Percentiles rank a stretch among this genome's conserved stretches.
phyloP scores from a whole-genome alignment of 805 yeast species.

The Wickerhamomyces bovis region DNA sequence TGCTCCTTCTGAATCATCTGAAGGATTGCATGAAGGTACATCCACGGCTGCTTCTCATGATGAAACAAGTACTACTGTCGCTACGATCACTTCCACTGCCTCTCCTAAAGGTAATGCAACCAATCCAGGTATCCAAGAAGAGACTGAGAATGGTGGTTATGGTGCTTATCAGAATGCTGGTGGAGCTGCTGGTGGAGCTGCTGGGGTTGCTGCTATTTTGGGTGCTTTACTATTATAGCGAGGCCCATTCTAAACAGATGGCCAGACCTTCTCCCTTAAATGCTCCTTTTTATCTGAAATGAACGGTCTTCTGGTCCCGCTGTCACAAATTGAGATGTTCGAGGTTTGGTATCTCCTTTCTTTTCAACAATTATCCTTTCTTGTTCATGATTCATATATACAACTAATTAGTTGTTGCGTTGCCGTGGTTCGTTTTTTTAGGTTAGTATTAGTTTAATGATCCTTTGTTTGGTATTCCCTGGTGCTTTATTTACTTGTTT shows the following conservation, averaged over 20 bases:
- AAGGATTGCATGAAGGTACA: conserved; percentile 24
- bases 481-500: too few species aligned
- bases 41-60: conserved; percentile 24
- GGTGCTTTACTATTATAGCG: conserved; percentile 12
- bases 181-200: conserved; percentile 2
- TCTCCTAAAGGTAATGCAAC: conserved; percentile 5
- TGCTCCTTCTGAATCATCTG: conserved; percentile 24
- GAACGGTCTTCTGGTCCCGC: too few species aligned
- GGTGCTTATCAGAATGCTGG: neutral
- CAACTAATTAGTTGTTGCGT: too few species aligned
- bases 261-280: too few species aligned
- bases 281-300: too few species aligned
- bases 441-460: too few species aligned
- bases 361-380: too few species aligned
- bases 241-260: neutral
- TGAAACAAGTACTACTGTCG: conserved; percentile 22
- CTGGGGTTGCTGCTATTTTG: conserved; percentile 5
- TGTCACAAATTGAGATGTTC: neutral
- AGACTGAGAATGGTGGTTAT: conserved; percentile 7
- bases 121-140: conserved; percentile 33
- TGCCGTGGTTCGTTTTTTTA: too few species aligned
- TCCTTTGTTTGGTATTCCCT: too few species aligned
- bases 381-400: too few species aligned
- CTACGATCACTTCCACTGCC: conserved; percentile 29
- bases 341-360: too few species aligned